Base-by-base conservation (phyloP, 2,329 filamentous ascomycete species). In the Penicillium sp. region DNA sequence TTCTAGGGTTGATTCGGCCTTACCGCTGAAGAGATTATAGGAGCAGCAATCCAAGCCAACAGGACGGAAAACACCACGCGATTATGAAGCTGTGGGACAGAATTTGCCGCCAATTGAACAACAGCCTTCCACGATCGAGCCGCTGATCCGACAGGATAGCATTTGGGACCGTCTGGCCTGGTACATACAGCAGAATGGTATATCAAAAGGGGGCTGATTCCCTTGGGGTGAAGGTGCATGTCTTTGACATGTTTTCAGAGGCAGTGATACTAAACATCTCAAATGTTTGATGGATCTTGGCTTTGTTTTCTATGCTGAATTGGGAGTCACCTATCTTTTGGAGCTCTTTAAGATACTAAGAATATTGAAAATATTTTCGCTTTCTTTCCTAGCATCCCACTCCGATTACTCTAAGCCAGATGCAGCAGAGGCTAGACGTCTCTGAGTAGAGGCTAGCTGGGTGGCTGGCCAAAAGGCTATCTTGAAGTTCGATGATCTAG, bases 21-120 rank as follows among this genome's bases (percentile, higher is more conserved):
- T 13, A 16, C 45, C 25, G 25, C 45, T 48, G 25, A 48, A 48
- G 45, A 48, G 45, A 48, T n/a, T 48, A 48, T 48, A 48, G 45
- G 45, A 48, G 45, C 45, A 48, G 25, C 45, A 48, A 48, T 48
- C 45, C 25, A 48, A 48, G 10, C 45, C 25, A 48, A 30, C 25
- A 30, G 45, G 45, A 48, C 25, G 45, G 5, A 48, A 48, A 48
- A 48, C 25, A 30, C 45, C 45, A 30, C 25, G 45, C 45, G 45
- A 48, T 48, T 48, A 48, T 30, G 16, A 48, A 16, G 45, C 6
- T 16, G 25, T 48, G 25, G 45, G 25, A 16, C 45, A 48, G 45
- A 48, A 48, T 16, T 4, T 7, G 25, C 45, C 4, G 45, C 45
- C 25, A 48, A 48, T 30, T 16, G 16, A 48, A 48, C 45, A 16